Evolutionary conservation across 1,284 basidiomycete genomes (phyloP).

Genomic region (Cryptococcus deneoformans): DNA sequence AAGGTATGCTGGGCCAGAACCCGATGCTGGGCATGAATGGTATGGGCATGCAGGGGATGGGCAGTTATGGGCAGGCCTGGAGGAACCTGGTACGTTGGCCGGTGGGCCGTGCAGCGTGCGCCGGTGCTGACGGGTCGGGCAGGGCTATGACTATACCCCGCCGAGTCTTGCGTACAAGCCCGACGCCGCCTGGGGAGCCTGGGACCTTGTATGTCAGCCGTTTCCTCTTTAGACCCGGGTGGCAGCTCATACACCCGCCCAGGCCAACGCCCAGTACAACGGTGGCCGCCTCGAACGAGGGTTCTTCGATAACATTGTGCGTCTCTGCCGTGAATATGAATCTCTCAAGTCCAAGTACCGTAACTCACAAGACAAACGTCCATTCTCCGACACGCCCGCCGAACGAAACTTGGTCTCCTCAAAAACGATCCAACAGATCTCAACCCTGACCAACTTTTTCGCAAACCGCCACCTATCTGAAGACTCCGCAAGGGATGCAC

Average conservation of each 20-base stretch:
- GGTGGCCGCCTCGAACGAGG: conserved; percentile 31
- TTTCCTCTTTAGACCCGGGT: background rate
- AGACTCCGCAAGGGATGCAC: conserved; percentile 36
- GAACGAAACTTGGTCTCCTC: background rate
- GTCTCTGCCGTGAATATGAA: conserved; percentile 19
- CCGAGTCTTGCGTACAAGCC: conserved; percentile 30
- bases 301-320: conserved; percentile 44
- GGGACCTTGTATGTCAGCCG: conserved; percentile 32
- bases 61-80: conserved; percentile 23
- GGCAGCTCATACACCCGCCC: background rate
- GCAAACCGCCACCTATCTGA: conserved; percentile 35
- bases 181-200: conserved; percentile 32
- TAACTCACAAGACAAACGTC: conserved; percentile 3
- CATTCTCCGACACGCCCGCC: background rate
- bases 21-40: background rate
- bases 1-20: background rate
- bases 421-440: conserved; percentile 22
- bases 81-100: conserved; percentile 23
- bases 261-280: conserved; percentile 35
- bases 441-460: conserved; percentile 34
- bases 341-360: conserved; percentile 1
- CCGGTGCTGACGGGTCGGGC: background rate
- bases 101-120: background rate
- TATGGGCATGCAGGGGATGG: conserved; percentile 14
- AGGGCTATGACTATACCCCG: conserved; percentile 40